phyloP scores from a whole-genome alignment of 2,329 filamentous ascomycete genomes.

The Cladophialophora carrionii region DNA sequence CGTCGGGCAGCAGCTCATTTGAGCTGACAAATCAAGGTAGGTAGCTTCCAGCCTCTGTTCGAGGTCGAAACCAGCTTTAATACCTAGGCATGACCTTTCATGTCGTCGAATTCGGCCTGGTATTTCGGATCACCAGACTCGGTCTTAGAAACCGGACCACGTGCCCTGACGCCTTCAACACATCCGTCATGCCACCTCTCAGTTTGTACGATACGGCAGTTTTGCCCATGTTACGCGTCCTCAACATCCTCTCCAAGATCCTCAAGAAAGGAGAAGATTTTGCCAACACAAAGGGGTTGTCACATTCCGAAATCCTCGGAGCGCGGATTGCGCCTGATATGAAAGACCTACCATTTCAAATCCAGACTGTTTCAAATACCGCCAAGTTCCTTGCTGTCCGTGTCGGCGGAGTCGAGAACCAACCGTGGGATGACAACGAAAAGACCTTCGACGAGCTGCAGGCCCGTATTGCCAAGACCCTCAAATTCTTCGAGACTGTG shows the following conservation, averaged over 20 bases:
- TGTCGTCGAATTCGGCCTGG: neutral
- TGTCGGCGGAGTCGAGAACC: slow-evolving; percentile 44
- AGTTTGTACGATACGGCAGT: slow-evolving; percentile 46
- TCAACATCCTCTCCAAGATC: slow-evolving; percentile 50
- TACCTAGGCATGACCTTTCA: neutral
- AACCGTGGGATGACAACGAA: slow-evolving; percentile 49
- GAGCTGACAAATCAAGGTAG: slow-evolving; percentile 7
- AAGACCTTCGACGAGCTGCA: slow-evolving; percentile 56
- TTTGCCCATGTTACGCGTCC: slow-evolving; percentile 48
- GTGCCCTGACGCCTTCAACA: neutral
- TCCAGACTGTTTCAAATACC: slow-evolving; percentile 51
- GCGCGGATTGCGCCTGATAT: slow-evolving; percentile 56
- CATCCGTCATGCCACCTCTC: slow-evolving; percentile 11
- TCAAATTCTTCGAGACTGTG: slow-evolving; percentile 52
- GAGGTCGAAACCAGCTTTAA: neutral
- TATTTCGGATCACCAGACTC: neutral
- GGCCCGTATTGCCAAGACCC: slow-evolving; percentile 52
- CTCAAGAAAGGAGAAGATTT: slow-evolving; percentile 52
- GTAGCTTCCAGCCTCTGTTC: no score
- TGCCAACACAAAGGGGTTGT: slow-evolving; percentile 45
- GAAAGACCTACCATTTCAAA: slow-evolving; percentile 55
- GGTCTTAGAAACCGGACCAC: neutral
- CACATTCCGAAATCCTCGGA: slow-evolving; percentile 45
- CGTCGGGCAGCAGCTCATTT: neutral
- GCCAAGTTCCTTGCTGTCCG: slow-evolving; percentile 49